These are phyloP conservation scores for Phytophthora palmivora DNA, from an alignment of 352 stramenopile genomes.

Conservation along the genomic window DNA sequence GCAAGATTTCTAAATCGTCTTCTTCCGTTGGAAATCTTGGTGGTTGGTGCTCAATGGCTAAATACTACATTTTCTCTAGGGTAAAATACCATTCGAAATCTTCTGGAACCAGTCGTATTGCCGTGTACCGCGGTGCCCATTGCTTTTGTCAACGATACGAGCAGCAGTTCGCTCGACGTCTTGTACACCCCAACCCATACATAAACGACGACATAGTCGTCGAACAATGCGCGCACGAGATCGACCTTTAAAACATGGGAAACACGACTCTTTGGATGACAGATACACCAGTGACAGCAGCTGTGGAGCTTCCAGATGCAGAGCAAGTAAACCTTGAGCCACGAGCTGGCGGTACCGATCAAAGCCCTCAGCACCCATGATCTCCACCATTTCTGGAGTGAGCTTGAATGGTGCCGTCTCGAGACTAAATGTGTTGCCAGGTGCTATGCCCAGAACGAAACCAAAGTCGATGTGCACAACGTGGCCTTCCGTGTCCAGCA, in stretches of 20 bases:
- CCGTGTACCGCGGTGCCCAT: constrained; percentile 77
- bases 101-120: constrained; percentile 92
- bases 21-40: constrained; percentile 1
- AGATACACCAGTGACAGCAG: constrained; percentile 92
- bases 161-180: constrained; percentile 62
- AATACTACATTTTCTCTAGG: constrained; percentile 21
- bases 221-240: constrained; percentile 54
- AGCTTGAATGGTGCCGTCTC: constrained; percentile 99
- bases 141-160: constrained; percentile 78
- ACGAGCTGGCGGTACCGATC: constrained; percentile 93
- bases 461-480: constrained; percentile 99
- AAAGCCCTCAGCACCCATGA: constrained; percentile 91
- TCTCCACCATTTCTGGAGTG: constrained; percentile 96
- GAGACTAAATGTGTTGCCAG: constrained; percentile 96
- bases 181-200: constrained; percentile 54
- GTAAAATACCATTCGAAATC: constrained; percentile 83
- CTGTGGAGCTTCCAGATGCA: constrained; percentile 94
- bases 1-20: background rate
- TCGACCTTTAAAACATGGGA: constrained; percentile 91
- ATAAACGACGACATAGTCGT: constrained; percentile 62
- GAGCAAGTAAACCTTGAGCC: constrained; percentile 92
- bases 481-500: constrained; percentile 95
- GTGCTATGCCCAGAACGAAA: constrained; percentile 97
- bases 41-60: background rate
- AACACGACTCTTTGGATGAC: constrained; percentile 92